Percentiles rank a stretch among this genome's conserved stretches.
Conservation (phyloP, 148 eudicot genomes). For the Linanthus parryae region DNA sequence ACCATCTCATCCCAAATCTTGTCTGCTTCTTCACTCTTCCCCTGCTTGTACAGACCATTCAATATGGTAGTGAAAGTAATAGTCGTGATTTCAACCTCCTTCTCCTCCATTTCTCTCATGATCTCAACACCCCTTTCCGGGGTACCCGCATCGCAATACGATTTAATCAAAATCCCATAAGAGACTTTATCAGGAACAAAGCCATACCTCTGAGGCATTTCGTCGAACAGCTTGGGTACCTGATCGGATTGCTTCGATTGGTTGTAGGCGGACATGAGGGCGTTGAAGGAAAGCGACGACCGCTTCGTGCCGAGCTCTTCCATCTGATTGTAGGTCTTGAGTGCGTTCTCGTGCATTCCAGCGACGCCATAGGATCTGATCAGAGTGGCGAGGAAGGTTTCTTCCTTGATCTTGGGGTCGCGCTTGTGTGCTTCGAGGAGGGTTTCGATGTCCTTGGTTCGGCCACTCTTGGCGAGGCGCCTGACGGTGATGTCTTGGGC, state of each 20-base stretch:
- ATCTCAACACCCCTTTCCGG: slow-evolving; percentile 44
- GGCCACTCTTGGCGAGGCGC: slow-evolving; percentile 60
- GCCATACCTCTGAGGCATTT: slow-evolving; percentile 46
- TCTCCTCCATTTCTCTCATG: slow-evolving; percentile 50
- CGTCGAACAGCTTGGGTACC: slow-evolving; percentile 59
- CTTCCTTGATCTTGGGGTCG: slow-evolving; percentile 45
- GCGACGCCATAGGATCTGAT: slow-evolving; percentile 71
- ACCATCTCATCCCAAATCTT: slow-evolving; percentile 66
- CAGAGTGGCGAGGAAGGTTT: slow-evolving; percentile 49
- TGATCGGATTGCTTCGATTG: slow-evolving; percentile 30
- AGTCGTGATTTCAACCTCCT: slow-evolving; percentile 47
- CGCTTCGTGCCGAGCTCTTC: slow-evolving; percentile 55
- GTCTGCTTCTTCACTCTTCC: slow-evolving; percentile 46
- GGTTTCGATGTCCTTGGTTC: slow-evolving; percentile 56
- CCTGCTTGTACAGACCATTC: slow-evolving; percentile 42
- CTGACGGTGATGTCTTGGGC: slow-evolving; percentile 53
- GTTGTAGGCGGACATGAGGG: slow-evolving; percentile 50
- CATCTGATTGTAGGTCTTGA: slow-evolving; percentile 55
- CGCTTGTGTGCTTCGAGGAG: slow-evolving; percentile 59
- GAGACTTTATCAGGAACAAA: slow-evolving; percentile 51
- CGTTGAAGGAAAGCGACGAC: slow-evolving; percentile 54
- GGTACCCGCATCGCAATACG: slow-evolving; percentile 52
- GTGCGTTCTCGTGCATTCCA: slow-evolving; percentile 65
- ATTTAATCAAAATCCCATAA: slow-evolving; percentile 55
- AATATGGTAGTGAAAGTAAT: slow-evolving; percentile 50